A percentile compares a stretch with the other conserved stretches of the same genome.
Evolutionary conservation across 306 rosid species (phyloP).

Genomic region (Ziziphus jujuba): DNA sequence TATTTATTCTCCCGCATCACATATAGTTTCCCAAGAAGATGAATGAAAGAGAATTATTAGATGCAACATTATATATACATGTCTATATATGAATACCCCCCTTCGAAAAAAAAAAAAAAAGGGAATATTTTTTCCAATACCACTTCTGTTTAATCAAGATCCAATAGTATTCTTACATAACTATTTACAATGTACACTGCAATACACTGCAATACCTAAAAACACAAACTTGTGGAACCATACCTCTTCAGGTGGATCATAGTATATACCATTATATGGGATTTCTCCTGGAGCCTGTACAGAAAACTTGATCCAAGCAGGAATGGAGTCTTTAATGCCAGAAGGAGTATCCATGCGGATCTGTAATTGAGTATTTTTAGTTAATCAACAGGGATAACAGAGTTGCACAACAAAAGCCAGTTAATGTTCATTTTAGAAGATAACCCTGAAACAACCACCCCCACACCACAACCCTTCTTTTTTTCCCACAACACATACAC

Average conservation of each 20-base stretch:
- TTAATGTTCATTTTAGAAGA: no score
- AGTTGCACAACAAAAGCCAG: no score
- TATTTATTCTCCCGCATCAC: slow-evolving; percentile 1
- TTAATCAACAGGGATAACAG: no score
- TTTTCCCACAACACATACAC: no score
- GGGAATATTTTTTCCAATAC: slow-evolving; percentile 10
- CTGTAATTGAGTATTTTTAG: slow-evolving; percentile 34
- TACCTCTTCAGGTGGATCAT: slow-evolving; percentile 99
- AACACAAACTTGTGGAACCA: slow-evolving; percentile 19
- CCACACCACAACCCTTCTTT: no score
- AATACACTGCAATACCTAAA: not conserved
- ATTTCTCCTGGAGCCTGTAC: slow-evolving; percentile 97
- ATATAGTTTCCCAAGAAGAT: slow-evolving; percentile 2
- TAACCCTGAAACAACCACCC: no score
- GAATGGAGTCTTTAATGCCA: slow-evolving; percentile 92
- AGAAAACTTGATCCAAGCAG: slow-evolving; percentile 98
- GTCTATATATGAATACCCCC: no score
- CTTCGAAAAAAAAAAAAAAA: no score
- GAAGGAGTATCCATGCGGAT: slow-evolving; percentile 94
- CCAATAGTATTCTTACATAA: not conserved
- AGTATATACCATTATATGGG: slow-evolving; percentile 84
- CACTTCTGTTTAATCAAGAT: slow-evolving; percentile 17
- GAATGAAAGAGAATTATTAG: no score
- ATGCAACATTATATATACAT: no score
- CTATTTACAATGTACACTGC: not conserved